These are phyloP conservation scores for Tricholoma bakamatsutake DNA, from an alignment of 768 basidiomycete genomes.

Conservation along the genomic window DNA sequence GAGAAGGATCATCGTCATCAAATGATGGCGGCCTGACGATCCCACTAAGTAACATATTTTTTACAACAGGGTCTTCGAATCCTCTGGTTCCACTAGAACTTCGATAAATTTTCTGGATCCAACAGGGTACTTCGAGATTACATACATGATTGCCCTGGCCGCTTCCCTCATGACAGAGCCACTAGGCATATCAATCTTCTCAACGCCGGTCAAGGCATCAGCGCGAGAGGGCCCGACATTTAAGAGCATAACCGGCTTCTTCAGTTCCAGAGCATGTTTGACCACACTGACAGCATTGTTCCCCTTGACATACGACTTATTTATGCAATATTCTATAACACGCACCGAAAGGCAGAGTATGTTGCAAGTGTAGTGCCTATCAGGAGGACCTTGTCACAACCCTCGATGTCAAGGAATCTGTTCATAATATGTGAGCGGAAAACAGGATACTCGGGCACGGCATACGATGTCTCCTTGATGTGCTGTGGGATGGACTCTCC, in stretches of 20 bases:
- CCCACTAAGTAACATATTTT: constrained; percentile 52
- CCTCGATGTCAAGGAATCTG: constrained; percentile 55
- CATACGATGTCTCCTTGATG: constrained; percentile 71
- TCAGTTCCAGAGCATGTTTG: constrained; percentile 68
- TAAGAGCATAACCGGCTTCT: constrained; percentile 75
- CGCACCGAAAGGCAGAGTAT: constrained; percentile 83
- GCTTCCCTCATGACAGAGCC: constrained; percentile 70
- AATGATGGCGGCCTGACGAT: constrained; percentile 41
- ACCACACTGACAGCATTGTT: constrained; percentile 48
- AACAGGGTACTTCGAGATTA: constrained; percentile 9
- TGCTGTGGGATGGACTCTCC: constrained; percentile 75
- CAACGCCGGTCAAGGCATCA: constrained; percentile 60
- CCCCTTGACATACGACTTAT: background rate
- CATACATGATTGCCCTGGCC: constrained; percentile 56
- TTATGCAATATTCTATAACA: background rate
- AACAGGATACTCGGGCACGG: background rate
- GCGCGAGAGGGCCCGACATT: constrained; percentile 89
- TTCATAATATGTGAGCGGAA: background rate
- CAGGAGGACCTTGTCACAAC: constrained; percentile 64
- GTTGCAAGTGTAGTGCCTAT: constrained; percentile 92
- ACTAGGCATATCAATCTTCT: constrained; percentile 74
- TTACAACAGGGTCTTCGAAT: constrained; percentile 37
- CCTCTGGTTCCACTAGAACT: constrained; percentile 40
- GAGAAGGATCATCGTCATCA: background rate
- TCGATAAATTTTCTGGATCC: constrained; percentile 3